Evolutionary conservation across 2,329 filamentous ascomycete species (phyloP), one percentile per base, ranked within the genome.

Genomic region (Thelonectria discophora): DNA sequence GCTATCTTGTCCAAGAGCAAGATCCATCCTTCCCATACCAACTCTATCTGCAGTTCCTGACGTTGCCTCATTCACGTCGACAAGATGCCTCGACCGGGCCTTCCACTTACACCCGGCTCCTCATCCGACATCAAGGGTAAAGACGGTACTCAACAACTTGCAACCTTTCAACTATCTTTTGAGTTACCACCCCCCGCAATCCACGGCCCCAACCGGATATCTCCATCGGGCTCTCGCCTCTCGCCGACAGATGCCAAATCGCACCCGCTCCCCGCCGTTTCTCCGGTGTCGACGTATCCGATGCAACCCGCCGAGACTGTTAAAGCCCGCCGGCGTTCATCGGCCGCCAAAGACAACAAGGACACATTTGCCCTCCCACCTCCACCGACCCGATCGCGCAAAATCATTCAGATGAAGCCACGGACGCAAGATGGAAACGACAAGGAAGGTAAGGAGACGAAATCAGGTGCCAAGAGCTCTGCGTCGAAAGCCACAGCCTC

Each of bases 331-430:
- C 79, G 85, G 58, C 79, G 85, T 42, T 80, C 82, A 0, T 83
- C 85, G 15, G 75, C 81, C 12, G 76, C 79, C 17, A 75, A 74
- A 51, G 73, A 79, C 13, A 72, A 79, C 59, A 80, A 82, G 58
- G 89, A 87, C 66, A 81, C 85, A 49, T 96, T 97, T 75, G 86
- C 91, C 10, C 85, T 99, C 15, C 95, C 95, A 18, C 95, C 95
- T 10, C 95, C 94, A 15, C 95, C 95, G 0, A 97, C 94, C 3
- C 85, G 94, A 65, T 92, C 93, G 43, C 90, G 94, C 72, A 98
- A 96, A 80, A 98, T 99, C 75, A 98, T 98, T 60, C 94, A 98
- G 79, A 97, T 98, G 94, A 97, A 97, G 78, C 94, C 86, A 17
- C 78, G 81, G 24, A 71, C 77, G 30, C 79, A 86, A 67, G 73